Evolutionary conservation across 139 green algal genomes (phyloP).

Genomic region (Pleodorina starrii): DNA sequence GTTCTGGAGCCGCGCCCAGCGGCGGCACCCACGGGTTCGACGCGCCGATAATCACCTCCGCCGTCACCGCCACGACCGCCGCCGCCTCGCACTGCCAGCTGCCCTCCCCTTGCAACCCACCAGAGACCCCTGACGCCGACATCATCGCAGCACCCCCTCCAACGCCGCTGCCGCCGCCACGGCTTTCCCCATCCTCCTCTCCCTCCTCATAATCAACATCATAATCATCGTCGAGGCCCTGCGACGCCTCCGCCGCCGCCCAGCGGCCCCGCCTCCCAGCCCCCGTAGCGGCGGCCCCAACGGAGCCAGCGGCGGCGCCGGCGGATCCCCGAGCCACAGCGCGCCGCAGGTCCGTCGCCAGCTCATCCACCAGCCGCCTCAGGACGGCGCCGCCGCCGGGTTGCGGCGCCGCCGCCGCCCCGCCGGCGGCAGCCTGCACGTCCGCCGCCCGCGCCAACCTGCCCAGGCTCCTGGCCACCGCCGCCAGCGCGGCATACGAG

Average conservation of each 20-base stretch:
- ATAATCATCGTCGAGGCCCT: background rate
- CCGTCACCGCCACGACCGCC: conserved; percentile 56
- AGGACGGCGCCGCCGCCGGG: conserved; percentile 50
- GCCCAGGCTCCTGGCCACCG: conserved; percentile 60
- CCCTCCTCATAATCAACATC: background rate
- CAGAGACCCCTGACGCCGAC: background rate
- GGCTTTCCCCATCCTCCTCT: too few relatives aligned
- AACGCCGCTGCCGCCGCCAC: background rate
- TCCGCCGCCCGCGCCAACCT: conserved; percentile 54
- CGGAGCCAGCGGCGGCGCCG: too few relatives aligned
- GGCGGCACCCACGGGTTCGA: conserved; percentile 65
- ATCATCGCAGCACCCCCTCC: background rate
- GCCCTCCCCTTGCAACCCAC: background rate
- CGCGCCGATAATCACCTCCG: conserved; percentile 78
- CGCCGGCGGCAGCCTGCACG: background rate
- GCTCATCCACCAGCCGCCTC: conserved; percentile 57
- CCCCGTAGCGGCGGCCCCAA: too few relatives aligned
- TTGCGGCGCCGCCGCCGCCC: too few relatives aligned
- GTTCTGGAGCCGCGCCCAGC: background rate
- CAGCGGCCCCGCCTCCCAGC: background rate
- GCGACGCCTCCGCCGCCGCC: background rate
- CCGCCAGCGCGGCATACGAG: conserved; percentile 74
- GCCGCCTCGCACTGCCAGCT: conserved; percentile 58
- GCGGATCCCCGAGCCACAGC: background rate
- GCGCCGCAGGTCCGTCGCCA: conserved; percentile 23